These are phyloP conservation scores for Lyophyllum semitale DNA, from an alignment of 768 basidiomycete species.

Conservation along the genomic window DNA sequence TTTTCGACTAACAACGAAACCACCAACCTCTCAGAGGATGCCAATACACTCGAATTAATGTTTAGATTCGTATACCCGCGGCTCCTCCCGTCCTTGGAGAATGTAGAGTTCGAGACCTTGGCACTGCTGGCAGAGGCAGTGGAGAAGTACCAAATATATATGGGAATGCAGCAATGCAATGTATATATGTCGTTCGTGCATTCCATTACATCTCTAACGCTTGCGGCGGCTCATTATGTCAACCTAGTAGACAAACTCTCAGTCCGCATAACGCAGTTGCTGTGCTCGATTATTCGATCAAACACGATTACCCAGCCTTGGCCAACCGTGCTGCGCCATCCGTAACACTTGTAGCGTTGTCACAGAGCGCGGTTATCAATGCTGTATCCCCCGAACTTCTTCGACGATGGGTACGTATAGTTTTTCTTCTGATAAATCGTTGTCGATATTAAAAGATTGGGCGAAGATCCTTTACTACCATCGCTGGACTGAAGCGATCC, in stretches of 20 bases:
- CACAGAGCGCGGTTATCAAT: background rate
- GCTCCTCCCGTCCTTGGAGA: slow-evolving; percentile 7
- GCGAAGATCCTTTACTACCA: background rate
- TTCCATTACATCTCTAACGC: background rate
- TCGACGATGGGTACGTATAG: background rate
- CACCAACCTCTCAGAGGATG: slow-evolving; percentile 13
- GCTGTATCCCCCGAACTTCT: background rate
- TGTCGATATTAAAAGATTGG: background rate
- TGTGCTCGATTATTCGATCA: background rate
- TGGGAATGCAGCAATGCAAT: slow-evolving; percentile 19
- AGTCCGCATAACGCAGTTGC: background rate
- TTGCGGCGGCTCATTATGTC: background rate
- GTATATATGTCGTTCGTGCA: slow-evolving; percentile 17
- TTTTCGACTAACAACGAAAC: background rate
- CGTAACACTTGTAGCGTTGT: background rate
- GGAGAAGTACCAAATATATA: slow-evolving; percentile 21
- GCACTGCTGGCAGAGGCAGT: slow-evolving; percentile 18
- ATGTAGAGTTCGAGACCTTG: slow-evolving; percentile 6
- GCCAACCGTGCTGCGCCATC: background rate
- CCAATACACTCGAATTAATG: slow-evolving; percentile 16
- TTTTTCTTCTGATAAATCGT: background rate
- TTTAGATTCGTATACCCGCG: slow-evolving; percentile 19
- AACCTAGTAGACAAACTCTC: background rate
- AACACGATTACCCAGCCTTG: background rate
- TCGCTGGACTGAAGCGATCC: too few species aligned